Percentiles rank a stretch among this genome's conserved stretches.
phyloP scores from a whole-genome alignment of 139 green algal species.

The Closterium sp. region DNA sequence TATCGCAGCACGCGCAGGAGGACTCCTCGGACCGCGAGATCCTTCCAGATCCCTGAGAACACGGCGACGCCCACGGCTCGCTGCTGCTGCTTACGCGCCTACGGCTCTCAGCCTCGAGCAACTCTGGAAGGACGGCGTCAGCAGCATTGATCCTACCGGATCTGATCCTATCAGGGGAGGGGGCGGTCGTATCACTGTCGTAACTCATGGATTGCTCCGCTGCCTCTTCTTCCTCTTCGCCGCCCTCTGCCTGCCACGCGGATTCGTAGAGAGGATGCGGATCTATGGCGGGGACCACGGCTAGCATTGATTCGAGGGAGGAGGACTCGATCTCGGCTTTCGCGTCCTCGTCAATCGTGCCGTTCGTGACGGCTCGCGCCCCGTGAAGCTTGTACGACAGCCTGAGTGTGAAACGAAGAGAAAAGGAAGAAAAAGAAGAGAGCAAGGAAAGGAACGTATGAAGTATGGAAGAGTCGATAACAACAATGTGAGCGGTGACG shows the following conservation, averaged over 20 bases:
- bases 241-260: neutral
- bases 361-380: neutral
- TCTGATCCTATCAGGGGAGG: neutral
- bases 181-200: neutral
- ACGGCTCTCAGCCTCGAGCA: neutral
- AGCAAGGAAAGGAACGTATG: neutral
- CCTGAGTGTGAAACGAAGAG: neutral
- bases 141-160: neutral
- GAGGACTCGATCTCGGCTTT: neutral
- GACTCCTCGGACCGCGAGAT: neutral
- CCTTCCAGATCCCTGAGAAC: neutral
- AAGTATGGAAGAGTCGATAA: neutral
- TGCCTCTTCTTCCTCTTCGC: neutral
- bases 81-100: neutral
- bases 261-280: neutral
- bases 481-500: neutral
- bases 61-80: neutral
- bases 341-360: neutral
- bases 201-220: neutral
- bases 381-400: neutral
- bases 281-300: neutral
- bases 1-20: neutral
- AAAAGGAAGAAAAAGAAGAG: neutral
- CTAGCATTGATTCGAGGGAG: neutral
- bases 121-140: neutral